These are phyloP conservation scores for Pterocarpus macrocarpus DNA, from an alignment of 306 rosid species.

Conservation along the genomic window DNA sequence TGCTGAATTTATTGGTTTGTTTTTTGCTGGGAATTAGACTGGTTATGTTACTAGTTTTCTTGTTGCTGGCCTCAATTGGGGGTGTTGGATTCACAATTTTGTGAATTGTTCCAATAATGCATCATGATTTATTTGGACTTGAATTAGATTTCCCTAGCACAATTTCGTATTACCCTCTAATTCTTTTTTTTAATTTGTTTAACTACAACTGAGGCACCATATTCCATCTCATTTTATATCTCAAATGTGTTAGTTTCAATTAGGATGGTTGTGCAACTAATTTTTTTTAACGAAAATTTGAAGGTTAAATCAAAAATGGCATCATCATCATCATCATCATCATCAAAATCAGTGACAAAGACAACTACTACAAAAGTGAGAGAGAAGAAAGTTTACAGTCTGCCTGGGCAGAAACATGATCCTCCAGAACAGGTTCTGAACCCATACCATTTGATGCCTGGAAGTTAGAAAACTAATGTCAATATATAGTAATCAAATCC, in stretches of 20 bases:
- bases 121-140: neutral
- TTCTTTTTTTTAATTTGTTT: neutral
- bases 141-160: slow-evolving; percentile 19
- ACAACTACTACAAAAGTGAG: slow-evolving; percentile 62
- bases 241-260: slow-evolving; percentile 34
- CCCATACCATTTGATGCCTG: slow-evolving; percentile 30
- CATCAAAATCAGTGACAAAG: slow-evolving; percentile 51
- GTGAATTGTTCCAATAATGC: neutral
- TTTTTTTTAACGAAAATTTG: slow-evolving; percentile 45
- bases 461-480: slow-evolving; percentile 25
- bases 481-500: slow-evolving; percentile 16
- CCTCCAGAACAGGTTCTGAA: slow-evolving; percentile 87
- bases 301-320: slow-evolving; percentile 70
- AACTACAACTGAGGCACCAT: slow-evolving; percentile 12
- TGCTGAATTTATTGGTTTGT: slow-evolving; percentile 33
- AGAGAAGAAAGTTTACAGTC: slow-evolving; percentile 42
- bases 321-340: slow-evolving; percentile 55
- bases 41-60: too few relatives aligned
- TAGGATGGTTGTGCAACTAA: slow-evolving; percentile 34
- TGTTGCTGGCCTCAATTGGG: neutral
- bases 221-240: neutral
- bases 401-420: slow-evolving; percentile 87
- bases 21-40: neutral
- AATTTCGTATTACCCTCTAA: neutral
- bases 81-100: slow-evolving; percentile 1